Evolutionary conservation across 805 yeast species (phyloP), one percentile per base, ranked within the genome.

Genomic region (Barnettozyma siamensis): DNA sequence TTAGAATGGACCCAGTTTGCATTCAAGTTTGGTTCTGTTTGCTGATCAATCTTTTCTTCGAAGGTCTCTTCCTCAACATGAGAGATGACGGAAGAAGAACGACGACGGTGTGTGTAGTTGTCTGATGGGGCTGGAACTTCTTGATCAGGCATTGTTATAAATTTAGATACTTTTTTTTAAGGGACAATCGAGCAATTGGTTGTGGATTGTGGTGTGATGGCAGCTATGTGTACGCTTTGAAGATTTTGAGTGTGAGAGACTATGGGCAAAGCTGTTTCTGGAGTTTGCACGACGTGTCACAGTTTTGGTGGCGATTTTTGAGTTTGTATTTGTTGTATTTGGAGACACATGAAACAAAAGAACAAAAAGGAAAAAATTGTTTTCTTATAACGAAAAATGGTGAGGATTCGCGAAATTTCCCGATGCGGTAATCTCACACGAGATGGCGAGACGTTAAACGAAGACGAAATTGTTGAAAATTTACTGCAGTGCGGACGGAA

Each of bases 1-100:
- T 91, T 88, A 55, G 79, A 83, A 60, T 89, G 86, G 26, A 93
- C 96, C 99, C 99, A 91, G 52, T 81, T 81, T 21, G 97, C 97
- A 60, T 93, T 93, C 65, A 88, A 72, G 57, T 93, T 93, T 23
- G 95, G 89, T 51, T 84, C 78, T 38, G 88, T 70, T 40, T 83
- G 82, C 65, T 91, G 98, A 60, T 91, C 99, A 55, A 83, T 87
- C 61, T 83, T 86, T 31, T 89, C 94, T 52, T 91, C 97, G 53
- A 86, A 75, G 15, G 88, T 81, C 59, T 93, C 99, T 15, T 94
- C 95, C 58, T 86, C 93, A 39, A 91, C 84, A 58, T 91, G 96
- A 35, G 95, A 91, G 48, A 91, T 79, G 46, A 93, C 74, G 17
- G 93, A 82, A 2, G 96, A 87, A 2, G 96, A 87, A 47, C 97